Base-by-base conservation (phyloP, 1,284 basidiomycete species). In the Leccinum griseonigrum region DNA sequence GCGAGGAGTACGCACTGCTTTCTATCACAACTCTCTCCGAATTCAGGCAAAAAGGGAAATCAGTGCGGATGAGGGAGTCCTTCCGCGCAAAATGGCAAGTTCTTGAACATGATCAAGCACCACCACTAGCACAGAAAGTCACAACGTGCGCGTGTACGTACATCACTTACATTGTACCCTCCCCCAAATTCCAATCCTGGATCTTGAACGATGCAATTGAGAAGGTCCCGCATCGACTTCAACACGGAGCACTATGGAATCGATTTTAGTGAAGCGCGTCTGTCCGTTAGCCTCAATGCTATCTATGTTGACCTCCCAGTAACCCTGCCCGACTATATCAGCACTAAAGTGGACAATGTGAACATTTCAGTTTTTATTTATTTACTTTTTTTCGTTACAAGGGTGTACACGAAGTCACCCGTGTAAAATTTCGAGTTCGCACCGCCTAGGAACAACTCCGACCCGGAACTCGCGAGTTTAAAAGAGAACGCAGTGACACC, bases 391-490 rank as follows among this genome's bases (percentile, higher is more conserved):
- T 56, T 61, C 65, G 56, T 91, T 83, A 88, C 85, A 31, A 54
- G 53, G 7, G 56, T 38, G 10, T 70, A 72, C 16, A 60, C 60
- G 16, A 67, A 65, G 13, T 16, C 9, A 4, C 66, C 72, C 1
- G 31, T 60, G 53, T 71, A 68, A 34, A 71, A 43, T 1, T 34
- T 56, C 10, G 62, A 14, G 58, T 74, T 69, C 0, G 46, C 40
- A 2, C 79, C 77, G 38, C 83, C 83, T 16, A 83, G 70, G 60
- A 68, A 76, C n/a, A 83, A 73, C 60, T 78, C 75, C 3, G 77
- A 75, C 31, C 76, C 77, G 14, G 72, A 70, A 18, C 62, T 59
- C 14, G 73, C 64, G 43, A 83, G 74, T 57, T 78, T 76, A 67
- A 83, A 78, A 4, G 72, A 74, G 65, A 81, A 81, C 16, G 69